Percentiles rank a stretch among this genome's conserved stretches.
Evolutionary conservation across 495 filamentous ascomycete species (phyloP).

Genomic region (Paragyromitra xinjiangensis): DNA sequence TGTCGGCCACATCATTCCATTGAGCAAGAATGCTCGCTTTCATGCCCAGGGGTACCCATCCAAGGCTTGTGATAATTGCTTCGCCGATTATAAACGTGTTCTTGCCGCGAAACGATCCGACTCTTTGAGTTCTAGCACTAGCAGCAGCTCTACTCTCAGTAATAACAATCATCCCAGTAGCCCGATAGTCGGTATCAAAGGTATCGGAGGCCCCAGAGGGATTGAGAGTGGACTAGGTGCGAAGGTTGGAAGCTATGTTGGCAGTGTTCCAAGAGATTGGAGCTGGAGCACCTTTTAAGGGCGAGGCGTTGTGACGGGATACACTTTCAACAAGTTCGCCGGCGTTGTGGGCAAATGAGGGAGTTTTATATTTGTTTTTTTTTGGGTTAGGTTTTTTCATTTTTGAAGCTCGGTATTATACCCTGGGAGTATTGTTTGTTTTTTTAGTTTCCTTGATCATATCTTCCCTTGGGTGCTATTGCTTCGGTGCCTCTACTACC

Average conservation of each 20-base stretch:
- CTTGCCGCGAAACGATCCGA: constrained; percentile 53
- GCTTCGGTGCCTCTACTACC: constrained; percentile 4
- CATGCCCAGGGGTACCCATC: constrained; percentile 68
- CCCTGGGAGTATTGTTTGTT: constrained; percentile 51
- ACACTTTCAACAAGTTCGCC: constrained; percentile 46
- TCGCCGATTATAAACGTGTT: constrained; percentile 63
- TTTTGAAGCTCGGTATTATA: constrained; percentile 44
- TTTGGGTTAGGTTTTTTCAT: constrained; percentile 50
- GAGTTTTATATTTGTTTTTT: constrained; percentile 40
- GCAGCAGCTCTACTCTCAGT: constrained; percentile 53
- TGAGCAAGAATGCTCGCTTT: constrained; percentile 73
- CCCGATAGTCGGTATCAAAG: constrained; percentile 54
- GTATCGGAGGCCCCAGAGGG: constrained; percentile 20
- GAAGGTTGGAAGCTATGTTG: constrained; percentile 60
- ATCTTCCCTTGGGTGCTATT: constrained; percentile 23
- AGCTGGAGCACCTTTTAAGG: constrained; percentile 76
- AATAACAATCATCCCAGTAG: constrained; percentile 50
- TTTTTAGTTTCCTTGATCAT: constrained; percentile 37
- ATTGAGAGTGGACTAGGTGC: constrained; percentile 50
- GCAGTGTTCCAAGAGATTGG: constrained; percentile 73
- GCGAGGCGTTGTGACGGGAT: constrained; percentile 12
- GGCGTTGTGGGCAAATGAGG: constrained; percentile 46
- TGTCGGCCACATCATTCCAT: constrained; percentile 65
- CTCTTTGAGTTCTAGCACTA: constrained; percentile 57
- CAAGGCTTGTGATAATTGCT: constrained; percentile 72